Conservation (phyloP, 176 grass and related monocot genomes). For the Oryza rufipogon region DNA sequence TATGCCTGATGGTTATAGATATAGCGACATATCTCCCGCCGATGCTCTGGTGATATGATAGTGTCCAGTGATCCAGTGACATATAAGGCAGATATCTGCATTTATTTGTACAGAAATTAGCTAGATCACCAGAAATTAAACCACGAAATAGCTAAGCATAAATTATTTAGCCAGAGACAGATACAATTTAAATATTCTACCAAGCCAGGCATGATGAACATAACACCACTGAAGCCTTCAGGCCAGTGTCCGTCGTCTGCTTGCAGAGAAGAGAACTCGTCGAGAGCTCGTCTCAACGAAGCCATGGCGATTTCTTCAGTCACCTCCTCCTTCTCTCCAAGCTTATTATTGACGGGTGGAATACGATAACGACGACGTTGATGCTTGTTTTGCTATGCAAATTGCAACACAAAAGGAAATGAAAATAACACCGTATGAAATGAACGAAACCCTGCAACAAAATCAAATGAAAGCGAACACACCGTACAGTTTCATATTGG, state of each 20-base stretch:
- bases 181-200: neutral
- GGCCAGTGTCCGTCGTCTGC: constrained; percentile 57
- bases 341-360: constrained; percentile 7
- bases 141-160: no score
- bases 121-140: neutral
- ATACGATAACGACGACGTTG: neutral
- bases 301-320: constrained; percentile 25
- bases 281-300: constrained; percentile 42
- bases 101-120: neutral
- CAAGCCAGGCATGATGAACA: constrained; percentile 71
- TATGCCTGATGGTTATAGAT: constrained; percentile 49
- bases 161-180: neutral
- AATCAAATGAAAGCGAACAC: no score
- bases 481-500: no score
- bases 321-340: constrained; percentile 28
- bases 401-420: constrained; percentile 17
- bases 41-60: constrained; percentile 34
- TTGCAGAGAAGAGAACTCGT: constrained; percentile 50
- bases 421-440: neutral
- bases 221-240: constrained; percentile 56
- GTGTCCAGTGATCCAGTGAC: constrained; percentile 24
- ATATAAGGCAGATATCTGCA: constrained; percentile 46
- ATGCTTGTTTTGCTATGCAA: neutral
- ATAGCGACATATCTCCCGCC: constrained; percentile 44
- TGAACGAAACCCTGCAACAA: no score